Conservation (phyloP, 2,329 filamentous ascomycete genomes). For the Alternaria conjuncta region DNA sequence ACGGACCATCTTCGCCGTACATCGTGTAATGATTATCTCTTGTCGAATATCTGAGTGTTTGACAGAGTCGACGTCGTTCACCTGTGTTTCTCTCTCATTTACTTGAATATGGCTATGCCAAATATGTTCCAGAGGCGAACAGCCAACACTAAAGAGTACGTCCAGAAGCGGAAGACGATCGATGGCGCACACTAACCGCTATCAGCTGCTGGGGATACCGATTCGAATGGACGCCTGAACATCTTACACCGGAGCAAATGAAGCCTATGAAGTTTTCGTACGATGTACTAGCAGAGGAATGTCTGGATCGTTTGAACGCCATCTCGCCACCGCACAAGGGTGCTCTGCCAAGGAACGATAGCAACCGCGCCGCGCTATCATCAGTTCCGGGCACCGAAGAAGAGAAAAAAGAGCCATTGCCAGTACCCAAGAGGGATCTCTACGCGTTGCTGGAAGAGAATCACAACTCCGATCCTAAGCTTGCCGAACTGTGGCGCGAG, state of each 20-base stretch:
- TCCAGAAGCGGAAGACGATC: constrained; percentile 21
- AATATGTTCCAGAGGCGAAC: constrained; percentile 53
- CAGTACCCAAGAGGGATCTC: constrained; percentile 60
- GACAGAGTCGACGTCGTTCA: not conserved
- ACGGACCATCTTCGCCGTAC: constrained; percentile 17
- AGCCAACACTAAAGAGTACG: constrained; percentile 53
- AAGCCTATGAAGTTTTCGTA: constrained; percentile 69
- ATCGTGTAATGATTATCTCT: constrained; percentile 1
- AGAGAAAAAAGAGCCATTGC: constrained; percentile 43
- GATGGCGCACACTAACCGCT: constrained; percentile 15
- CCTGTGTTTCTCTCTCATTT: not conserved
- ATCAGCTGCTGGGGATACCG: constrained; percentile 67
- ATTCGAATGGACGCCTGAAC: constrained; percentile 72
- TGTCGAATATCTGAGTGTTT: not conserved
- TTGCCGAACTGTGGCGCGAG: constrained; percentile 68
- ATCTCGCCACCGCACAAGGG: constrained; percentile 60
- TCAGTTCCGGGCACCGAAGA: constrained; percentile 33
- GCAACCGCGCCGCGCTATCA: constrained; percentile 34
- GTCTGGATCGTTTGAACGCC: constrained; percentile 67
- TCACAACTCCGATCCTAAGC: constrained; percentile 61
- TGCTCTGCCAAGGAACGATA: constrained; percentile 49
- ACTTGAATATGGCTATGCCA: constrained; percentile 49
- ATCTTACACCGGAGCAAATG: constrained; percentile 66
- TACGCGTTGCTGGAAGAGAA: constrained; percentile 69
- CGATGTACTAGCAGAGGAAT: constrained; percentile 71